Evolutionary conservation across 2,329 filamentous ascomycete species (phyloP), one percentile per base, ranked within the genome.

Genomic region (Fusarium sp.): DNA sequence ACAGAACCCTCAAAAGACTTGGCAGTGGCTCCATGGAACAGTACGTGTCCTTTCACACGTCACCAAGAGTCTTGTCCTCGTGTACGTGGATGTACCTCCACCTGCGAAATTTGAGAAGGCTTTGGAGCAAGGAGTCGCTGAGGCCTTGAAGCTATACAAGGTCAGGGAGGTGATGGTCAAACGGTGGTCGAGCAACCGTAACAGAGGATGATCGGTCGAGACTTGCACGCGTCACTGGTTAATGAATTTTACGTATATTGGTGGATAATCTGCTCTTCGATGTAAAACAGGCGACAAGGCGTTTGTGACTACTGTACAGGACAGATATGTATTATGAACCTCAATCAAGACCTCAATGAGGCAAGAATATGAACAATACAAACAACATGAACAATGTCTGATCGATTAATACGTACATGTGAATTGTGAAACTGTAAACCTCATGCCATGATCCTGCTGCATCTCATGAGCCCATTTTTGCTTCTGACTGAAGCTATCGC

Each of bases 41-140:
- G 96, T 97, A 68, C 88, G 96, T 10, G 94, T 98, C 17, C 88
- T 98, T 71, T 90, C 90, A 2, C 93, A 97, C 72, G 96, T 97
- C 7, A 88, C 91, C 75, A 99, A 99, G 84, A 97, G 89, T 47
- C 78, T 99, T 69, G 89, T 98, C 36, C 77, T 99, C 30, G 90
- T 92, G 39, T 99, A 97, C 75, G 94, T 99, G 14, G 94, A 98
- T 67, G 85, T 99, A 7, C 96, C 96, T 3, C 85, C 90, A 5
- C 91, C 92, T 2, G 73, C 83, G 17, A 79, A 81, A 45, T 79
- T 82, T 26, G 77, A 81, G 4, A 77, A 78, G 34, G 82, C 82
- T 17, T 72, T 81, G 17, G 77, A 78, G 56, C 74, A 81, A 24
- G 88, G 92, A 60, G 84, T 96, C 49, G 85, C 88, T 2, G 81